Conservation (phyloP, 2,329 filamentous ascomycete genomes). For the Colletotrichum filicis region DNA sequence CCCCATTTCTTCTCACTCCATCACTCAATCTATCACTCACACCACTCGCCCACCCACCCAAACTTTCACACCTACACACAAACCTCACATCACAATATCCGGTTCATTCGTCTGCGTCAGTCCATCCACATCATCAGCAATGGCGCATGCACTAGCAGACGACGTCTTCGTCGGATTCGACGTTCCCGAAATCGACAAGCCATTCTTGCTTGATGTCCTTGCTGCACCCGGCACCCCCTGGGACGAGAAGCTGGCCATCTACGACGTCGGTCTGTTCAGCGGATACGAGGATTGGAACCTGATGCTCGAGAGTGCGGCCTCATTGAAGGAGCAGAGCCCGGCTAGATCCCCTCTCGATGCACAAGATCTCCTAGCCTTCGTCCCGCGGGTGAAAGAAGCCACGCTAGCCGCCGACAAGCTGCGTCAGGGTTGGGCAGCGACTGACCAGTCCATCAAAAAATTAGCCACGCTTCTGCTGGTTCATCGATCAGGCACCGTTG, state of each 20-base stretch:
- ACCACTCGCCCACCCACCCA: not conserved
- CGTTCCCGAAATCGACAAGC: constrained; percentile 42
- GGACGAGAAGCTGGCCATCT: constrained; percentile 42
- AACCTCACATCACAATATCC: not conserved
- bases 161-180: constrained; percentile 44
- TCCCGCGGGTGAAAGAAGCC: constrained; percentile 41
- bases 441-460: constrained; percentile 42
- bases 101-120: not conserved
- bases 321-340: constrained; percentile 38
- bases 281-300: constrained; percentile 48
- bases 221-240: constrained; percentile 40
- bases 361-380: constrained; percentile 46
- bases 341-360: constrained; percentile 42
- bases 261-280: constrained; percentile 45
- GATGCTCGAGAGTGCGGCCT: constrained; percentile 47
- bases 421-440: constrained; percentile 45
- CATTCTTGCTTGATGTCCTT: constrained; percentile 46
- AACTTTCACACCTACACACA: not conserved
- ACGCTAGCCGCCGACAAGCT: constrained; percentile 17
- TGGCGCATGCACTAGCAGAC: constrained; percentile 24
- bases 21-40: not conserved
- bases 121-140: constrained; percentile 18
- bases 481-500: constrained; percentile 17
- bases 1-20: not conserved
- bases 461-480: constrained; percentile 18